A percentile compares a stretch with the other conserved stretches of the same genome.
phyloP scores from a whole-genome alignment of 2,329 filamentous ascomycete genomes.

The Diaporthe ampelina region DNA sequence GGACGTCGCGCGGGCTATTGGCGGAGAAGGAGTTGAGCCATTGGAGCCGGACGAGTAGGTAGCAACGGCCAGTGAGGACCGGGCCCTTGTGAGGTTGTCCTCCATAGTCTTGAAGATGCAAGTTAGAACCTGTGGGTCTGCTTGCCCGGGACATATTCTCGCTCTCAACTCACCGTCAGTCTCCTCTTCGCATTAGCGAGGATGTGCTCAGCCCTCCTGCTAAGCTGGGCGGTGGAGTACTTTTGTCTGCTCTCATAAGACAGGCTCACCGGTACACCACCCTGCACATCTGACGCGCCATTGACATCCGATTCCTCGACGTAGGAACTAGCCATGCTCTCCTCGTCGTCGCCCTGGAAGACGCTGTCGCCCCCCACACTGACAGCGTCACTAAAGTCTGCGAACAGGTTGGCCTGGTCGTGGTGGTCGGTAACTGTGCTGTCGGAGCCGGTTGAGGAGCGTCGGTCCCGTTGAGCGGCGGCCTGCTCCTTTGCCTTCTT shows the following conservation, averaged over 20 bases:
- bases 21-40: slow-evolving; percentile 67
- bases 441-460: slow-evolving; percentile 70
- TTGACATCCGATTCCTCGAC: slow-evolving; percentile 57
- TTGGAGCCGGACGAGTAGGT: slow-evolving; percentile 71
- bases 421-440: slow-evolving; percentile 71
- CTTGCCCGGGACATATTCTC: neutral
- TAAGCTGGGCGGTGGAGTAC: slow-evolving; percentile 81
- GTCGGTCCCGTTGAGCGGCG: slow-evolving; percentile 60
- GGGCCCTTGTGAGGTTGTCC: slow-evolving; percentile 85
- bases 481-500: slow-evolving; percentile 59
- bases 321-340: slow-evolving; percentile 73
- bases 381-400: slow-evolving; percentile 72
- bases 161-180: slow-evolving; percentile 79
- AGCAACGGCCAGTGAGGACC: slow-evolving; percentile 74
- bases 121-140: slow-evolving; percentile 44
- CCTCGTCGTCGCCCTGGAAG: slow-evolving; percentile 77
- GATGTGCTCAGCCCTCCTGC: slow-evolving; percentile 88
- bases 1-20: slow-evolving; percentile 57
- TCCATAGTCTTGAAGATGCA: slow-evolving; percentile 82
- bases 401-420: slow-evolving; percentile 58
- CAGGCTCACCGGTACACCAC: slow-evolving; percentile 23
- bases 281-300: neutral
- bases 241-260: slow-evolving; percentile 65
- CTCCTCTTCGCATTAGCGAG: slow-evolving; percentile 92
- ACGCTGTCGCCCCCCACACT: slow-evolving; percentile 73